phyloP scores from a whole-genome alignment of 2,329 filamentous ascomycete genomes.

The Nemania serpens region DNA sequence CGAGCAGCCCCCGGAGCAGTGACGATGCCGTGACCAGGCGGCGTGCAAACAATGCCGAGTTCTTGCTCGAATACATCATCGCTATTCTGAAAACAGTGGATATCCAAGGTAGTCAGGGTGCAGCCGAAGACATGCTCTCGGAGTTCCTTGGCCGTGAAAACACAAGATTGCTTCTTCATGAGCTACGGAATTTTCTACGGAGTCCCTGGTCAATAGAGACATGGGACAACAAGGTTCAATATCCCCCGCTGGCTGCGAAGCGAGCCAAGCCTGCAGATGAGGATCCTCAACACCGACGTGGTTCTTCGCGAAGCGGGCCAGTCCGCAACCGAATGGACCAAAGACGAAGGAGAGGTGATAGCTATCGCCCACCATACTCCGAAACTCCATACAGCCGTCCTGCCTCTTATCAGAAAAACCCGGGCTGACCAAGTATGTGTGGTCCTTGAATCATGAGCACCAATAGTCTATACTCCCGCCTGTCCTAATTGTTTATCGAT shows the following conservation, averaged over 20 bases:
- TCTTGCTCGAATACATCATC: slow-evolving; percentile 83
- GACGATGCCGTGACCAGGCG: slow-evolving; percentile 42
- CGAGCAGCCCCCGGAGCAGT: slow-evolving; percentile 31
- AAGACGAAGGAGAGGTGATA: slow-evolving; percentile 29
- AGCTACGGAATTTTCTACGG: slow-evolving; percentile 79
- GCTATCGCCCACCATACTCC: slow-evolving; percentile 33
- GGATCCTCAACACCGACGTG: background rate
- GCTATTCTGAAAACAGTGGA: slow-evolving; percentile 84
- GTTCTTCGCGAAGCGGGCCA: background rate
- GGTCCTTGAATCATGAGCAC: background rate
- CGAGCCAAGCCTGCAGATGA: slow-evolving; percentile 15
- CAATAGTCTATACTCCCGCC: background rate
- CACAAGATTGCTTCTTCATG: slow-evolving; percentile 79
- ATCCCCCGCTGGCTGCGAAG: slow-evolving; percentile 44
- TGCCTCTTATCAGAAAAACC: background rate
- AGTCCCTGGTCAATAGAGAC: slow-evolving; percentile 77
- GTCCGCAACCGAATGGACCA: slow-evolving; percentile 6
- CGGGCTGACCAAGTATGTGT: slow-evolving; percentile 2
- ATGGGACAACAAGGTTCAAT: slow-evolving; percentile 84
- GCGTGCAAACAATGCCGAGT: slow-evolving; percentile 74
- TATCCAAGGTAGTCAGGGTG: slow-evolving; percentile 75
- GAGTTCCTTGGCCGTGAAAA: slow-evolving; percentile 79
- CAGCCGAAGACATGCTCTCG: slow-evolving; percentile 77
- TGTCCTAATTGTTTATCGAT: background rate
- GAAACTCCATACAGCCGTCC: slow-evolving; percentile 8